Evolutionary conservation across 1,284 basidiomycete species (phyloP).

Genomic region (Athelia sp.): DNA sequence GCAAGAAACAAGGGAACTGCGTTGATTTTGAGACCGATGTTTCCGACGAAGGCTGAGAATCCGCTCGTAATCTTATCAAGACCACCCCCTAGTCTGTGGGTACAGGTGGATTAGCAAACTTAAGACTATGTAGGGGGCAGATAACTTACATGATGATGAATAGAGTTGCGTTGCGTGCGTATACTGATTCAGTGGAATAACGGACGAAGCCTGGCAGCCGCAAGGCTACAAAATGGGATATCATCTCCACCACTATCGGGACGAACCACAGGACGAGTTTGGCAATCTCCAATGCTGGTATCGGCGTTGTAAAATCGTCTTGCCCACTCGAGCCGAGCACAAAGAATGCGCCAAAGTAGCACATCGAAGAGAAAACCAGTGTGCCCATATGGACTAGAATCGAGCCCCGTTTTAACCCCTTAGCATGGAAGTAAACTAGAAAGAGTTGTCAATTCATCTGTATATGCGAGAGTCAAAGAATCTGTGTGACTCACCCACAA

Average conservation of each 20-base stretch:
- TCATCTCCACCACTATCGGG: background rate
- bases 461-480: background rate
- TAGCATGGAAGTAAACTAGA: background rate
- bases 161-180: background rate
- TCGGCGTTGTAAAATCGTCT: background rate
- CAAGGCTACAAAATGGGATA: background rate
- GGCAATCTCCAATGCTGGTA: background rate
- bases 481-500: background rate
- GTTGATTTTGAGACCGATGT: background rate
- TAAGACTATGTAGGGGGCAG: background rate
- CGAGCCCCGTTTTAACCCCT: background rate
- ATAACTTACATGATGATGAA: background rate
- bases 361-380: background rate
- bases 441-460: background rate
- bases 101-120: background rate
- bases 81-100: background rate
- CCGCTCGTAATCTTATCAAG: constrained; percentile 1
- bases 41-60: background rate
- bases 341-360: background rate
- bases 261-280: background rate
- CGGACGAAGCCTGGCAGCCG: background rate
- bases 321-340: background rate
- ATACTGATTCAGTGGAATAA: background rate
- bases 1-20: background rate
- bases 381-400: background rate